Base-by-base conservation (phyloP, 1,284 basidiomycete species). In the Melampsora americana region DNA sequence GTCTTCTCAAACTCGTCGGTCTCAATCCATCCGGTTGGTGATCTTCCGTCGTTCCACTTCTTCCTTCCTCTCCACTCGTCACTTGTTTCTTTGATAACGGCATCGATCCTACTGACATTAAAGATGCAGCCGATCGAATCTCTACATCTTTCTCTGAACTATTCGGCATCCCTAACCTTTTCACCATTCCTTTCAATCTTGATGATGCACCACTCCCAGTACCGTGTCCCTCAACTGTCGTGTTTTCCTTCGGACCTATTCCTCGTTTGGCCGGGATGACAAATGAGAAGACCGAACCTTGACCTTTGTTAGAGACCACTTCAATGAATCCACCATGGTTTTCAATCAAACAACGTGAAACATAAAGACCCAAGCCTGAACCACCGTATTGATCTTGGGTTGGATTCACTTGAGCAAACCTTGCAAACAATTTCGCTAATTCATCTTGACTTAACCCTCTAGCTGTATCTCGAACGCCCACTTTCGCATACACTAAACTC, bases 311-410 rank as follows among this genome's bases (percentile, higher is more conserved):
- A n/a, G 71, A 74, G 42, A 59, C 53, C 23, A 74, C 71, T 44
- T 74, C 71, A 35, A 74, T 74, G 39, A 74, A 74, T 18, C 71
- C 71, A 3, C 71, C 71, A 60, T 74, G 71, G 18, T 74, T 74
- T 46, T 74, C 71, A 64, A 74, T 74, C 42, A 74, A 74, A 16
- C 71, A 50, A 46, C 64, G 62, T 26, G 71, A 74, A 35, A 74
- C 71, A 50, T 74, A 74, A 65, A 74, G 65, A 50, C 71, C 71
- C 14, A 74, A 46, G 1, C 71, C 71, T 28, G 64, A 66, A 9
- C 71, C 71, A 44, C 71, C 71, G 35, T 74, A 74, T 67, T 74
- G 71, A 60, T 74, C 71, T 66, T 74, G 71, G 28, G 71, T 74
- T 32, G 71, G 71, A 46, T 74, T 74, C 26, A 65, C 71, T 67